A percentile compares a stretch with the other conserved stretches of the same genome.
Evolutionary conservation across 1,284 basidiomycete genomes (phyloP).

Genomic region (Tremellales sp.): DNA sequence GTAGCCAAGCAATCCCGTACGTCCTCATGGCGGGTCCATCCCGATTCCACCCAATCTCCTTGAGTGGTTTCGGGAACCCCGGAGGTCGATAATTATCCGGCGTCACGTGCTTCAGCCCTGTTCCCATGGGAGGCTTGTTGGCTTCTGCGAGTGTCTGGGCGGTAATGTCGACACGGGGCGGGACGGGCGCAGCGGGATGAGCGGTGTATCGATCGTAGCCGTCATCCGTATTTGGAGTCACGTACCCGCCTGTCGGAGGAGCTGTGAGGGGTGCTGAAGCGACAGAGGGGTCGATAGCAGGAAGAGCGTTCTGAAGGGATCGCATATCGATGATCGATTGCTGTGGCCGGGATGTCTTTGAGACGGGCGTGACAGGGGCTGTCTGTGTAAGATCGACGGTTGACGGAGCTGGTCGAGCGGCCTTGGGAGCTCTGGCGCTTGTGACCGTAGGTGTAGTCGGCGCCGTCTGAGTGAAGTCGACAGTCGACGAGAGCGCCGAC

Average conservation of each 20-base stretch:
- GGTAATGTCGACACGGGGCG: too few relatives aligned
- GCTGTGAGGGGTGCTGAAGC: not conserved
- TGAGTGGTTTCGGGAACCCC: slow-evolving; percentile 20
- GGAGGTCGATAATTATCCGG: slow-evolving; percentile 18
- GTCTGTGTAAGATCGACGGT: not conserved
- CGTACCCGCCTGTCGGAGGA: slow-evolving; percentile 7
- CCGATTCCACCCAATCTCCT: slow-evolving; percentile 19
- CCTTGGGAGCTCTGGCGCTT: too few relatives aligned
- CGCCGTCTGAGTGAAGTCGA: too few relatives aligned
- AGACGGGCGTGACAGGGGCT: not conserved
- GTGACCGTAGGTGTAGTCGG: too few relatives aligned
- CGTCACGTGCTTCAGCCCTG: not conserved
- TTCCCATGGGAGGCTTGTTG: not conserved
- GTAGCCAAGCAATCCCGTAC: slow-evolving; percentile 28
- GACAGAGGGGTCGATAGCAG: too few relatives aligned
- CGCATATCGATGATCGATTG: not conserved
- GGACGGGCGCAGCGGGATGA: slow-evolving; percentile 21
- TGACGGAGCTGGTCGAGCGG: too few relatives aligned
- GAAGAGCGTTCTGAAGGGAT: not conserved
- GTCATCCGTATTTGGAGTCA: slow-evolving; percentile 14
- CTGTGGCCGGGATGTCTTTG: not conserved
- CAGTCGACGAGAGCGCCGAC: too few relatives aligned
- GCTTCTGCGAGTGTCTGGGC: not conserved
- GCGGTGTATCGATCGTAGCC: slow-evolving; percentile 26
- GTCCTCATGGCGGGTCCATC: slow-evolving; percentile 35